phyloP scores from a whole-genome alignment of 805 yeast genomes.

The Lipomyces mesembrius region DNA sequence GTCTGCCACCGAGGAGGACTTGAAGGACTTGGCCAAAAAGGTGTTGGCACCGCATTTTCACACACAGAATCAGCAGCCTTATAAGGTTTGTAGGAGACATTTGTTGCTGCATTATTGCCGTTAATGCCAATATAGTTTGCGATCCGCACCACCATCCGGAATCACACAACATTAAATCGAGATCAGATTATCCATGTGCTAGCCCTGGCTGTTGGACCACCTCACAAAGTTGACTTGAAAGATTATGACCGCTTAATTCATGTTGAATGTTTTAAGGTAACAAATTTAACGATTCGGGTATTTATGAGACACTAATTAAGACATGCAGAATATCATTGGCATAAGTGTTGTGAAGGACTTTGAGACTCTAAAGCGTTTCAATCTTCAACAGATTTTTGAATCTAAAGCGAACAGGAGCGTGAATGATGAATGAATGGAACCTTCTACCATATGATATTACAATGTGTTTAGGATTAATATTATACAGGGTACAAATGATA shows the following conservation, averaged over 20 bases:
- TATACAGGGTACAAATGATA: not conserved
- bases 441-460: not conserved
- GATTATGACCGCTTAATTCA: conserved; percentile 75
- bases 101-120: conserved; percentile 13
- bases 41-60: conserved; percentile 76
- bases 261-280: conserved; percentile 78
- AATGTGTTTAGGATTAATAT: not conserved
- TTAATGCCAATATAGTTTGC: conserved; percentile 58
- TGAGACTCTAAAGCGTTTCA: conserved; percentile 66
- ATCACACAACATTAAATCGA: conserved; percentile 73
- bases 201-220: conserved; percentile 73
- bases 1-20: conserved; percentile 70
- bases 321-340: conserved; percentile 68
- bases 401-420: conserved; percentile 10
- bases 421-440: not conserved
- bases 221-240: conserved; percentile 80
- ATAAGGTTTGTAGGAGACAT: conserved; percentile 24
- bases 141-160: conserved; percentile 76
- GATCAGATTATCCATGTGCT: conserved; percentile 73
- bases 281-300: not conserved
- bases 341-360: conserved; percentile 74
- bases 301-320: not conserved
- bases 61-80: conserved; percentile 43
- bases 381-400: conserved; percentile 74
- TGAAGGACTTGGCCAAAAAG: conserved; percentile 60